Evolutionary conservation across 192 early-diverging fungal genomes (phyloP).

Genomic region (Podila horticola): DNA sequence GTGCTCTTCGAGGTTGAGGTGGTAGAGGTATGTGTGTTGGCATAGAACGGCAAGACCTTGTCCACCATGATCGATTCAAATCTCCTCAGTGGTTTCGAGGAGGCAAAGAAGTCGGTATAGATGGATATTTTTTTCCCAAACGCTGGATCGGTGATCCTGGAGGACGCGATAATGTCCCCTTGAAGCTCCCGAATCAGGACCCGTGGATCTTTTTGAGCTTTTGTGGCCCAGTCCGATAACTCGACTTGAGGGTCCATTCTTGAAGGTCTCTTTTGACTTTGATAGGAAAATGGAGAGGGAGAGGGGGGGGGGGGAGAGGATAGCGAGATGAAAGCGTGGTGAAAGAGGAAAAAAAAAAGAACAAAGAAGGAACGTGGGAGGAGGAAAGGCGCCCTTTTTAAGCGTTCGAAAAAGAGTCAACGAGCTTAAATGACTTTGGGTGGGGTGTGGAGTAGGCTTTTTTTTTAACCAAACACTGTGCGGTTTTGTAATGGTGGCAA

Average conservation of each 20-base stretch:
- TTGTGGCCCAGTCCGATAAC: slow-evolving; percentile 9
- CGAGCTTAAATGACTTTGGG: too few species aligned
- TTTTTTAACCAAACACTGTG: too few species aligned
- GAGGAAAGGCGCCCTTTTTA: not conserved
- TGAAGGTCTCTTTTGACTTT: not conserved
- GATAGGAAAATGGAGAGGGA: not conserved
- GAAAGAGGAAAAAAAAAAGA: not conserved
- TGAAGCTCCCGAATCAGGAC: slow-evolving; percentile 12
- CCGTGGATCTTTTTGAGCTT: slow-evolving; percentile 6
- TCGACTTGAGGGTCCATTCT: slow-evolving; percentile 26
- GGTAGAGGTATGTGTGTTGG: slow-evolving; percentile 41
- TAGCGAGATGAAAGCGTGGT: not conserved
- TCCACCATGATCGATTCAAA: slow-evolving; percentile 30
- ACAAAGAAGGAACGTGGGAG: not conserved
- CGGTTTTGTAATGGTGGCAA: too few species aligned
- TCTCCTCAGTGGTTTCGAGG: slow-evolving; percentile 21
- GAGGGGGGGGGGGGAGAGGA: not conserved
- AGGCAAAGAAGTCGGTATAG: slow-evolving; percentile 42
- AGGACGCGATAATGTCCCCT: slow-evolving; percentile 18
- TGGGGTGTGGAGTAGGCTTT: too few species aligned
- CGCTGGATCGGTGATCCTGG: slow-evolving; percentile 9
- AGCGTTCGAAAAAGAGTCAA: too few species aligned
- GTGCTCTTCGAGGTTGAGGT: slow-evolving; percentile 36
- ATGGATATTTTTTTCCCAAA: slow-evolving; percentile 44
- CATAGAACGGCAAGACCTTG: slow-evolving; percentile 28